Base-by-base conservation (phyloP, 768 basidiomycete species). In the Boletus sp. region DNA sequence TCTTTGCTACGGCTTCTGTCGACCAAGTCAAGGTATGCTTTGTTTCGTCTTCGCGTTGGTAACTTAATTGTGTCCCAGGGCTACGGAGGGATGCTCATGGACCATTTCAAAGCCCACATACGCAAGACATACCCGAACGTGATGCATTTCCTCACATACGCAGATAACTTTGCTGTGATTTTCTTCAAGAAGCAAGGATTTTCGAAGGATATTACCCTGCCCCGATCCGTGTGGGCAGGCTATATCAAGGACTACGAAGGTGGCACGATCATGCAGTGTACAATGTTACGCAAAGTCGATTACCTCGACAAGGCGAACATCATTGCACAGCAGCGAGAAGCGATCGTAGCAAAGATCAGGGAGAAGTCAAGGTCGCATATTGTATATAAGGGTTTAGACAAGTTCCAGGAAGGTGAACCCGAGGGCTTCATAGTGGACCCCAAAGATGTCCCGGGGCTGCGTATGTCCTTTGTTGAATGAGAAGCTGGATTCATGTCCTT, bases 181-280 rank as follows among this genome's bases (percentile, higher is more conserved):
- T 99, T 98, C 74, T 98, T 99, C 79, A 94, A 94, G 71, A 99
- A 98, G 71, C 97, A 98, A 77, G 97, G 97, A 0, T 99, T 99
- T 73, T 91, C 93, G 7, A 98, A 98, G 71, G 95, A 98, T 55
- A 96, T 99, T 59, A 89, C 90, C 1, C 81, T 97, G n/a, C 88
- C 89, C 58, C 83, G 95, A 44, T 85, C 90, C 2, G 80, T 89
- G 8, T 99, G 97, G 97, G 95, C 96, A 0, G 97, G 95, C 11
- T 98, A 99, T 72, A 98, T 99, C 84, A 99, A 98, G 72, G 97
- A 99, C 71, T 99, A 99, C 73, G 97, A 99, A 72, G 96, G 96
- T 40, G 95, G 93, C 17, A 99, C 96, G 45, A 94, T 98, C 76
- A 98, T 99, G 95, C 92, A 95, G 72, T 99, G 97, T 68, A 89